Percentiles rank a stretch among this genome's conserved stretches.
These are phyloP conservation scores for Leucocoprinus sp. DNA, from an alignment of 768 basidiomycete species.

Conservation along the genomic window DNA sequence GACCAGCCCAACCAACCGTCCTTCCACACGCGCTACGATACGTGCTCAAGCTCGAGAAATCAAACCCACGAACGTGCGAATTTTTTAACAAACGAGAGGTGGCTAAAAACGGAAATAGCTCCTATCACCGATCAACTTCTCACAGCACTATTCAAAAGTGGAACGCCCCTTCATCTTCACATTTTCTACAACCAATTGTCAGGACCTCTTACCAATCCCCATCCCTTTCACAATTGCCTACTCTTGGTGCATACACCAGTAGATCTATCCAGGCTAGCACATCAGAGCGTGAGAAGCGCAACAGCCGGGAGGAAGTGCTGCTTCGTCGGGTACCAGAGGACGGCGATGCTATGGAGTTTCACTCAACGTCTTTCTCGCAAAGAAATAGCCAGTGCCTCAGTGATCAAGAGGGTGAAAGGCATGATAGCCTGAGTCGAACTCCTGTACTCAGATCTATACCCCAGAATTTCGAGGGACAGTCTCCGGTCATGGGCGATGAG, in stretches of 20 bases:
- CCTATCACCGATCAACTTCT: not conserved
- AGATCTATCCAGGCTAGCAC: not conserved
- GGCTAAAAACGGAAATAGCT: constrained; percentile 1
- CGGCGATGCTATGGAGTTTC: constrained; percentile 16
- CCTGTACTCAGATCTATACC: constrained; percentile 1
- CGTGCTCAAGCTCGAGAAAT: constrained; percentile 6
- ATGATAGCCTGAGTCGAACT: not conserved
- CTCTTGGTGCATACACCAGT: not conserved
- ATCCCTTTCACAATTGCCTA: not conserved
- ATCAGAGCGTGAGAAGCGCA: constrained; percentile 9
- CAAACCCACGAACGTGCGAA: not conserved
- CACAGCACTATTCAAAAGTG: not conserved
- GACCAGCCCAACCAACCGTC: not conserved
- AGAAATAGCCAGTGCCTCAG: not conserved
- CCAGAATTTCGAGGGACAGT: constrained; percentile 13
- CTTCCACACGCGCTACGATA: not conserved
- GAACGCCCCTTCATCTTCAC: not conserved
- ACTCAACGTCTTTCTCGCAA: not conserved
- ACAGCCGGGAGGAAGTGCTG: constrained; percentile 14
- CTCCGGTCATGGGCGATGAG: constrained; percentile 18
- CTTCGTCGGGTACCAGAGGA: constrained; percentile 34
- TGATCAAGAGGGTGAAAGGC: not conserved
- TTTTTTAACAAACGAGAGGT: not conserved
- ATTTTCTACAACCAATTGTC: not conserved
- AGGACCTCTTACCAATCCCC: not conserved